Evolutionary conservation across 495 filamentous ascomycete species (phyloP).

Genomic region (Thozetella sp.): DNA sequence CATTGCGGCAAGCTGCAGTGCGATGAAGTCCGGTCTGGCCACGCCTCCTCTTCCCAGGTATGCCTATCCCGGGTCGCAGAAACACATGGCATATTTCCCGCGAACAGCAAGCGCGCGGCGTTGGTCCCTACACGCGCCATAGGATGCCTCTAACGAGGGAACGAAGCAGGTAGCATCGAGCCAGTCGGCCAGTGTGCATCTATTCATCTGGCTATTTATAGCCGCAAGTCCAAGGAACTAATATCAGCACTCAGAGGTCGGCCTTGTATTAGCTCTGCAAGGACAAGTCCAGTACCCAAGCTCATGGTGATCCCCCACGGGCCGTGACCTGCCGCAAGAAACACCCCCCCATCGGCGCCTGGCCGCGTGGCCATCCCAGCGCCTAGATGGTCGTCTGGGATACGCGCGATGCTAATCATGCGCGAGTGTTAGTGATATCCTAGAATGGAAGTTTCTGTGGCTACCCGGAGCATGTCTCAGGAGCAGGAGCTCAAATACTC

Average conservation of each 20-base stretch:
- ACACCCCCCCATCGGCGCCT: conserved; percentile 62
- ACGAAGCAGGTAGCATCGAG: too few relatives aligned
- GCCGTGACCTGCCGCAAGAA: conserved; percentile 72
- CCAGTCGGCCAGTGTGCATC: too few relatives aligned
- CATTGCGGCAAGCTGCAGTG: too few relatives aligned
- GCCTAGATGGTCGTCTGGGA: conserved; percentile 58
- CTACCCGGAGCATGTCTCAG: too few relatives aligned
- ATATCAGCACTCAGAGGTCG: conserved; percentile 51
- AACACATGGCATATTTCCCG: neutral
- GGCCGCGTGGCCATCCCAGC: conserved; percentile 36
- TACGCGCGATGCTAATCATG: conserved; percentile 49
- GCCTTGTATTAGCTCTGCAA: conserved; percentile 64
- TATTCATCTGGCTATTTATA: conserved; percentile 2
- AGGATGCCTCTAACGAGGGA: too few relatives aligned
- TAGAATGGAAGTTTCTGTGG: too few relatives aligned
- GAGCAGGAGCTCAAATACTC: too few relatives aligned
- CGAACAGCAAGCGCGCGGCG: neutral
- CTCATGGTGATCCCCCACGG: conserved; percentile 69
- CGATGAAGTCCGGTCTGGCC: too few relatives aligned
- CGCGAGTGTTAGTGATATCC: too few relatives aligned
- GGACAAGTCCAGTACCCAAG: conserved; percentile 67
- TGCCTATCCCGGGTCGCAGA: too few relatives aligned
- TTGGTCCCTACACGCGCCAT: neutral
- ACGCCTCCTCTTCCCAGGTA: too few relatives aligned
- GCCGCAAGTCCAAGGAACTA: conserved; percentile 13